Base-by-base conservation (phyloP, 2,329 filamentous ascomycete species). In the Pyrenophora graminea region DNA sequence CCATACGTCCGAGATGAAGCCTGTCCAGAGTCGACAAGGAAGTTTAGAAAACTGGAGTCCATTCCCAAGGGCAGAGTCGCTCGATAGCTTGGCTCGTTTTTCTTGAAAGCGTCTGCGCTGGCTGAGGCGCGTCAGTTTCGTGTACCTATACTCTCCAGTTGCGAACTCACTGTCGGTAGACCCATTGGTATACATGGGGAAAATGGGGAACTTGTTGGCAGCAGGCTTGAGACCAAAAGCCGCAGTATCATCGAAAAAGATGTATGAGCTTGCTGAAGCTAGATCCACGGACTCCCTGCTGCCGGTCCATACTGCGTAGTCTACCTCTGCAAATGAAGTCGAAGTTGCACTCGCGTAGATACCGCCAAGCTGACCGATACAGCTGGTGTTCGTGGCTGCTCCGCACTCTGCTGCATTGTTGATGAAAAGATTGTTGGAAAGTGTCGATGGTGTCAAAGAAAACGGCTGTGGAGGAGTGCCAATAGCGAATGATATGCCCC, bases 1-100 rank as follows among this genome's bases (percentile, higher is more conserved):
- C 58, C 58, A 23, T 55, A 61, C 3, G 55, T 59, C 27, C 52
- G 50, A 4, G 58, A 61, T n/a, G 58, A 61, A 39, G 58, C 55
- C 41, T 61, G 58, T 3, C 50, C 58, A 10, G 58, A 47, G 12
- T 61, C 55, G 10, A 54, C 55, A 31, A 61, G 53, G 32, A 45
- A 45, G 27, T 61, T 59, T 27, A 59, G 37, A 30, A 61, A 61
- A 6, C 52, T 59, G 3, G 55, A 58, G 19, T 59, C 40, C 39
- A 49, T 43, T 13, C 58, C 58, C 8, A 61, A 32, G 19, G 58
- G 58, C 7, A 61, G 42, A 30, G 58, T 61, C 3, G 53, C 58
- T 48, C 49, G 49, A 18, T 39, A 43, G 21, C 17, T 30, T 40
- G 53, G 55, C 7, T 56, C 49, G 25, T 56, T 42, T 19, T 32